Base-by-base conservation (phyloP, 2,329 filamentous ascomycete species). In the Colletotrichum sojae region DNA sequence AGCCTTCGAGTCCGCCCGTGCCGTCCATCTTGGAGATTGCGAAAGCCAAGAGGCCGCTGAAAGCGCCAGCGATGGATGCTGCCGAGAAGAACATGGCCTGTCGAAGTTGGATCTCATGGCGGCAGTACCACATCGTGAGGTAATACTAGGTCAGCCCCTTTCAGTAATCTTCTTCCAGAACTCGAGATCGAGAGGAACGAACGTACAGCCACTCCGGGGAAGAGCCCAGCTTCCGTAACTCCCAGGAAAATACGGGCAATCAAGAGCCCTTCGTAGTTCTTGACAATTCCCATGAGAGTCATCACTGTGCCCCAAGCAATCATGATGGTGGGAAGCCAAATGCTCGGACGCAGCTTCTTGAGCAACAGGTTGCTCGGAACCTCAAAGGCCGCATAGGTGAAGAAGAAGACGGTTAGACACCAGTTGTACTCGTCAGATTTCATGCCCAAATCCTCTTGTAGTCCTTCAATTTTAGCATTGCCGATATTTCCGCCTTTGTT, bases 31-130 rank as follows among this genome's bases (percentile, higher is more conserved):
- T 86, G 9, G 85, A 85, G 64, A 94, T 94, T 0, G 84, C 91
- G 48, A 89, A 92, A 0, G 92, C 92, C 1, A 94, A 82, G 3
- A 94, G 83, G 4, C 92, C 92, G 71, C 90, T 91, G 73, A 94
- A 94, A 0, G 91, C 93, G 0, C 94, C 94, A 0, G 93, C 92
- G 0, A 96, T 83, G 0, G 94, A 93, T 0, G 93, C 93, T 0
- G 93, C 92, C 0, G 91, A 93, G 83, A 95, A 97, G 85, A 96
- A 95, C 59, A 95, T 87, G 1, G 93, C 92, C 70, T 86, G 84
- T 0, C 87, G 81, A 22, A 86, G 76, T 62, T 87, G 85, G 36
- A 87, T 84, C 69, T 89, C 87, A 58, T 85, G 83, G n/a, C 87
- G 83, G 20, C 83, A 86, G 67, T 90, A 89, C 86, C 86, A 89